phyloP scores from a whole-genome alignment of 257 asterid genomes.

The Salvia rosmarinus region DNA sequence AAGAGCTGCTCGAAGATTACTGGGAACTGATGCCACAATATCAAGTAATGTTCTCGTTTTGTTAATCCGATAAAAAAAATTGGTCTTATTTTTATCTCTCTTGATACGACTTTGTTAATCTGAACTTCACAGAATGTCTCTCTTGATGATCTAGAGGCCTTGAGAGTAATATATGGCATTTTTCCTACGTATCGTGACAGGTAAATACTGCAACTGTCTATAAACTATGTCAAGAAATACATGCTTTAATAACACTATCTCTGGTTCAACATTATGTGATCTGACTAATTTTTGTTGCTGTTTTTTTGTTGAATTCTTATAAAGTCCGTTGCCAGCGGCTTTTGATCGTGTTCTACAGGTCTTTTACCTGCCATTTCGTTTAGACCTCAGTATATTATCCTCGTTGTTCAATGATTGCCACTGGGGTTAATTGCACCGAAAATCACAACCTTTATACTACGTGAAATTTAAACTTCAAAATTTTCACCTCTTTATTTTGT shows the following conservation, averaged over 20 bases:
- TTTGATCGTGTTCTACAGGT: conserved; percentile 92
- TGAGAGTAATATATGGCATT: conserved; percentile 88
- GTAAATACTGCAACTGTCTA: conserved; percentile 38
- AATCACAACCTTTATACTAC: background rate
- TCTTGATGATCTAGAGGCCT: conserved; percentile 66
- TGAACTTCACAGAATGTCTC: conserved; percentile 55
- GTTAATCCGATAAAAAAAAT: background rate
- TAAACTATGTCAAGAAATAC: no score
- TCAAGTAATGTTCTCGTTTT: conserved; percentile 55
- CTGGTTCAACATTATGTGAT: conserved; percentile 4
- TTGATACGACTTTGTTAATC: background rate
- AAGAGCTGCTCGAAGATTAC: conserved; percentile 88
- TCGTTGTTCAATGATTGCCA: conserved; percentile 31
- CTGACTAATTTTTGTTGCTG: conserved; percentile 28
- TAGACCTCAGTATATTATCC: conserved; percentile 31
- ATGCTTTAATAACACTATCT: background rate
- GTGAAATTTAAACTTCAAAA: background rate
- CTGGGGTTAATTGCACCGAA: conserved; percentile 7
- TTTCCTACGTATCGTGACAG: conserved; percentile 96
- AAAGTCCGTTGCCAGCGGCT: conserved; percentile 86
- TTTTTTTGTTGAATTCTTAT: conserved; percentile 19
- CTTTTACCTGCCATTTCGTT: conserved; percentile 26
- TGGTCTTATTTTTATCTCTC: background rate
- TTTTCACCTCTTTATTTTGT: background rate
- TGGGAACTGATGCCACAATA: conserved; percentile 95